Percentiles rank a stretch among this genome's conserved stretches.
Evolutionary conservation across 768 basidiomycete species (phyloP).

Genomic region (Tricholoma furcatifolium): DNA sequence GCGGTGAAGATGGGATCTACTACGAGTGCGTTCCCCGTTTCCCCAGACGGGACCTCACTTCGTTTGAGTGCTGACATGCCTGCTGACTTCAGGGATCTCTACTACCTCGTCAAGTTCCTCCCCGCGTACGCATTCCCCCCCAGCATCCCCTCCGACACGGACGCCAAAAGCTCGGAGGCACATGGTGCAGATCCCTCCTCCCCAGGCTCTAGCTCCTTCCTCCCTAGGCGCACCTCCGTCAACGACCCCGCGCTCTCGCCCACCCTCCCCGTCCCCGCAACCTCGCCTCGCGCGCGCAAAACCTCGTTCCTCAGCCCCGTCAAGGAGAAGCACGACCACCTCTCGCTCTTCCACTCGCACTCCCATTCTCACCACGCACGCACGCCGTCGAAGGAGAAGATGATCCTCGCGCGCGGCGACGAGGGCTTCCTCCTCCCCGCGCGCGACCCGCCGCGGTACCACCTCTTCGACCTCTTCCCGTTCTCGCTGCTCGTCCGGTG

Average conservation of each 20-base stretch:
- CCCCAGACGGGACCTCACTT: too few relatives aligned
- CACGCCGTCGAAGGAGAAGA: constrained; percentile 23
- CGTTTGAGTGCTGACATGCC: background rate
- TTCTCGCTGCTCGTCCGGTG: constrained; percentile 56
- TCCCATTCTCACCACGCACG: too few relatives aligned
- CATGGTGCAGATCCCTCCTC: constrained; percentile 3
- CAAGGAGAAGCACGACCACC: background rate
- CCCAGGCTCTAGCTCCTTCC: constrained; percentile 15
- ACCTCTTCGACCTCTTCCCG: constrained; percentile 65
- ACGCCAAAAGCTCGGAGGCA: constrained; percentile 16
- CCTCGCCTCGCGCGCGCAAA: constrained; percentile 21
- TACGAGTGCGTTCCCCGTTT: constrained; percentile 31
- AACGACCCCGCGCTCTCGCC: background rate
- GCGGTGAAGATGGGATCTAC: constrained; percentile 55
- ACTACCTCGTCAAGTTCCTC: constrained; percentile 71
- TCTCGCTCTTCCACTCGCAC: background rate
- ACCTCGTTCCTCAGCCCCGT: constrained; percentile 7
- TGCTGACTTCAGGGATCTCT: constrained; percentile 49
- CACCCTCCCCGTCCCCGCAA: constrained; percentile 23
- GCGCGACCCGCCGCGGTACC: constrained; percentile 55
- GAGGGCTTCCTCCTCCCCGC: constrained; percentile 53
- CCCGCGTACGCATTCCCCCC: constrained; percentile 59
- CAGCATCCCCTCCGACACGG: constrained; percentile 40
- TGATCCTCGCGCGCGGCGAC: constrained; percentile 37
- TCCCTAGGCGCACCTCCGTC: constrained; percentile 22